Evolutionary conservation across 2,329 filamentous ascomycete genomes (phyloP), one percentile per base, ranked within the genome.

Genomic region (Chalara sp.): DNA sequence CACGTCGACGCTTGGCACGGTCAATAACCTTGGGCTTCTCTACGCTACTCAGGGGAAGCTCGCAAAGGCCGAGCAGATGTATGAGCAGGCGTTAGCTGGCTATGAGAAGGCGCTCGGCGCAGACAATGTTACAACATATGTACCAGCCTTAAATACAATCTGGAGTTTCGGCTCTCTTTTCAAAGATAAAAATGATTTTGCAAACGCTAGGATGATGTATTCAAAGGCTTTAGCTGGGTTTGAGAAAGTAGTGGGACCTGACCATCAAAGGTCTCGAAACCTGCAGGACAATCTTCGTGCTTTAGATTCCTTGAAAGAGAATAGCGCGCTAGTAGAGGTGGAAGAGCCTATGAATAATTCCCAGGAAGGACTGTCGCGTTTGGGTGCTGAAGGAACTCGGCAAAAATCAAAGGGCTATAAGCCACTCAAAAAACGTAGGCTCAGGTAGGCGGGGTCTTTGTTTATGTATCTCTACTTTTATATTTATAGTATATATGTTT

Each of bases 131-230:
- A 39, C 54, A 39, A 5, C 1, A 4, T 6, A 56, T 10, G 58
- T 63, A 50, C 60, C 52, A 43, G 58, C 55, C 42, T 33, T 60
- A 11, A 29, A 50, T 7, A 53, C 67, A 28, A 61, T 65, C 5
- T 40, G 44, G 44, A 31, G 11, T 7, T 32, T 46, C 21, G 21
- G 21, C 21, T 21, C 21, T 21, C 21, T 21, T 21, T 21, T 21
- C 21, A 3, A 21, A 21, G 3, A 21, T 21, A 21, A 21, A 21
- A 21, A 21, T 21, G 21, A 21, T 21, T 21, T 21, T 21, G 21
- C 21, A 21, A 21, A 21, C 21, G 21, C 21, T 21, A 21, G 21
- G 21, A 21, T 21, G 21, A 21, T 21, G 29, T 51, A 41, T 58
- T 44, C 49, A 49, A 53, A 50, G 31, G 57, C 53, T 28, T 47